These are phyloP conservation scores for Amanita molliuscula DNA, from an alignment of 768 basidiomycete genomes.

Conservation along the genomic window DNA sequence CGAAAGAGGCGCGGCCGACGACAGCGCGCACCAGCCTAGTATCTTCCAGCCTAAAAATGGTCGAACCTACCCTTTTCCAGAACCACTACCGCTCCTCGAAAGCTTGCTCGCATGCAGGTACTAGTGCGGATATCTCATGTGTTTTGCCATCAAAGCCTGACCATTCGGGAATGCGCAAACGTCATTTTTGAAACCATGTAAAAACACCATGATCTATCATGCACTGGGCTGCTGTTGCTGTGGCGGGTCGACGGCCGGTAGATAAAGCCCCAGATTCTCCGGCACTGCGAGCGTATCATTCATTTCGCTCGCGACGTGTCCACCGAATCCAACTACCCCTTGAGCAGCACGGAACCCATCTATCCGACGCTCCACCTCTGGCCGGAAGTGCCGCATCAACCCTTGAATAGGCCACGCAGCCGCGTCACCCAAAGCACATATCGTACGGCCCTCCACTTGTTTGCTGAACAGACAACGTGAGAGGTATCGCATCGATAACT, in stretches of 20 bases:
- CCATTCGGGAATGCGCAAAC: background rate
- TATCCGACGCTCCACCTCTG: constrained; percentile 87
- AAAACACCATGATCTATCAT: background rate
- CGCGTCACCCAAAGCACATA: constrained; percentile 94
- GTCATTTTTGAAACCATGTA: too few relatives aligned
- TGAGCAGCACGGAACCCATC: constrained; percentile 61
- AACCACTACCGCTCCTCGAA: background rate
- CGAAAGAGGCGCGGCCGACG: background rate
- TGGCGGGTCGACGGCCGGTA: constrained; percentile 11
- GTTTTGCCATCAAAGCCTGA: background rate
- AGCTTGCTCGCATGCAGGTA: background rate
- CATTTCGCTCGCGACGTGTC: constrained; percentile 56
- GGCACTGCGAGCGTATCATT: constrained; percentile 63
- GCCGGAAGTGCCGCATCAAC: constrained; percentile 95
- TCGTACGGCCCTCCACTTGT: constrained; percentile 95
- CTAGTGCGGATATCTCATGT: background rate
- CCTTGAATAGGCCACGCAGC: constrained; percentile 99
- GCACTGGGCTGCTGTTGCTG: constrained; percentile 2
- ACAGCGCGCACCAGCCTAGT: background rate
- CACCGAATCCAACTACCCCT: constrained; percentile 86
- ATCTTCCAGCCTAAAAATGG: background rate
- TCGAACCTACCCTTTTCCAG: background rate
- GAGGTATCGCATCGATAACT: too few relatives aligned
- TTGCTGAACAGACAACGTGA: constrained; percentile 39
- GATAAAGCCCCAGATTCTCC: constrained; percentile 59